Evolutionary conservation across 345 rosid species (phyloP).

Genomic region (Acer saccharum): DNA sequence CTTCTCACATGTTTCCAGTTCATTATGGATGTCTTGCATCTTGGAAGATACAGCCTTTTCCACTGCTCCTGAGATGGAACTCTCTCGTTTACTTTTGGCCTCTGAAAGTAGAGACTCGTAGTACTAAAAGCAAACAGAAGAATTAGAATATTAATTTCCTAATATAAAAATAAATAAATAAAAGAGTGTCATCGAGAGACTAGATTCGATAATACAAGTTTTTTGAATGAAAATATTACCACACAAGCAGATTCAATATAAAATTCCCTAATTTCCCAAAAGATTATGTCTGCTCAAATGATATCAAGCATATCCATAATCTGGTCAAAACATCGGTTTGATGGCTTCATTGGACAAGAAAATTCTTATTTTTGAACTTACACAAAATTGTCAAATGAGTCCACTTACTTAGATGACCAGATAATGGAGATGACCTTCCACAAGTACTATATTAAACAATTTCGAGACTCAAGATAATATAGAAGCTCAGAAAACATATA

Average conservation of each 20-base stretch:
- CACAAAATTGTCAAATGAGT: neutral
- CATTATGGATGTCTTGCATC: conserved; percentile 63
- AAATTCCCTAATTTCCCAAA: neutral
- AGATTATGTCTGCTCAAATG: neutral
- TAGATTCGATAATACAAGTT: neutral
- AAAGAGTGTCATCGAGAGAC: neutral
- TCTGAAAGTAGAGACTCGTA: conserved; percentile 78
- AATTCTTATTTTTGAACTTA: neutral
- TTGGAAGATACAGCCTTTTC: conserved; percentile 62
- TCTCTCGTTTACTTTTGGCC: conserved; percentile 72
- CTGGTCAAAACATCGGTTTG: neutral
- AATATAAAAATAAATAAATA: neutral
- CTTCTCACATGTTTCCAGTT: conserved; percentile 58
- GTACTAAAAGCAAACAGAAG: conserved; percentile 43
- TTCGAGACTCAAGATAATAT: neutral
- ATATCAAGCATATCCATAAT: neutral
- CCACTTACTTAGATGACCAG: neutral
- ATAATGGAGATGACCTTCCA: neutral
- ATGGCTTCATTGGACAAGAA: neutral
- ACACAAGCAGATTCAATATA: neutral
- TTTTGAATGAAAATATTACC: neutral
- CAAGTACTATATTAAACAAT: neutral
- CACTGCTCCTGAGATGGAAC: conserved; percentile 56
- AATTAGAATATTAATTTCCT: neutral
- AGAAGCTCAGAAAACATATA: neutral